Conservation (phyloP, 1,284 basidiomycete species). For the Inonotus obliquus region DNA sequence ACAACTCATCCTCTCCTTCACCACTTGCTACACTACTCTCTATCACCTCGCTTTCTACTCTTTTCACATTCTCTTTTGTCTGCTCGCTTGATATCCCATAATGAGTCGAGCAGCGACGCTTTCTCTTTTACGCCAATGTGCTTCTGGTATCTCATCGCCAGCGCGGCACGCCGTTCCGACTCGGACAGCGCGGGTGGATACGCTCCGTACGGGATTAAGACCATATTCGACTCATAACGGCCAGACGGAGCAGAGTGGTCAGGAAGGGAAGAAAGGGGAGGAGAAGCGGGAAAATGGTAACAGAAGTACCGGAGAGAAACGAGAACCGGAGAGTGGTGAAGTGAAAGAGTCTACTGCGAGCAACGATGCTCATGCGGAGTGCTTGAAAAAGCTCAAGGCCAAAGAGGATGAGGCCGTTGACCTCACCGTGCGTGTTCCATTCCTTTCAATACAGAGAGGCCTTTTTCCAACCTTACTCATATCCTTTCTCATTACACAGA, state of each 20-base stretch:
- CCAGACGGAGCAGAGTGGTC: slow-evolving; percentile 33
- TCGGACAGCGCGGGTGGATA: background rate
- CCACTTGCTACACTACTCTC: no score
- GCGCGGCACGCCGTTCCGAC: slow-evolving; percentile 22
- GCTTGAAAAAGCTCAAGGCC: slow-evolving; percentile 51
- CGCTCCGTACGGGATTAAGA: slow-evolving; percentile 22
- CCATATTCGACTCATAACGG: slow-evolving; percentile 26
- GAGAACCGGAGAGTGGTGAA: slow-evolving; percentile 21
- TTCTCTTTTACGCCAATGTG: slow-evolving; percentile 51
- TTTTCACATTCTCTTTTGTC: background rate
- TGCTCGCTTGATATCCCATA: slow-evolving; percentile 15
- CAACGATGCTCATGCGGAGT: slow-evolving; percentile 31
- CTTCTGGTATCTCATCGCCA: slow-evolving; percentile 44
- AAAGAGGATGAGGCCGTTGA: slow-evolving; percentile 73
- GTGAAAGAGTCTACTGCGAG: slow-evolving; percentile 5
- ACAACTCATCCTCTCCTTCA: no score
- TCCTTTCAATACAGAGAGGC: background rate
- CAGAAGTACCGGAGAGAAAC: slow-evolving; percentile 23
- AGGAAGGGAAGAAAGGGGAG: background rate
- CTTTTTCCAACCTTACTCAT: slow-evolving; percentile 5
- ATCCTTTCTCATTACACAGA: slow-evolving; percentile 37
- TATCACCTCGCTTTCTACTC: no score
- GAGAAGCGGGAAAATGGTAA: background rate
- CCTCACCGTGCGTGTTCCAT: slow-evolving; percentile 55
- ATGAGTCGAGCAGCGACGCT: slow-evolving; percentile 50